phyloP scores from a whole-genome alignment of 176 grass and related monocot genomes.

The Carex pumila region DNA sequence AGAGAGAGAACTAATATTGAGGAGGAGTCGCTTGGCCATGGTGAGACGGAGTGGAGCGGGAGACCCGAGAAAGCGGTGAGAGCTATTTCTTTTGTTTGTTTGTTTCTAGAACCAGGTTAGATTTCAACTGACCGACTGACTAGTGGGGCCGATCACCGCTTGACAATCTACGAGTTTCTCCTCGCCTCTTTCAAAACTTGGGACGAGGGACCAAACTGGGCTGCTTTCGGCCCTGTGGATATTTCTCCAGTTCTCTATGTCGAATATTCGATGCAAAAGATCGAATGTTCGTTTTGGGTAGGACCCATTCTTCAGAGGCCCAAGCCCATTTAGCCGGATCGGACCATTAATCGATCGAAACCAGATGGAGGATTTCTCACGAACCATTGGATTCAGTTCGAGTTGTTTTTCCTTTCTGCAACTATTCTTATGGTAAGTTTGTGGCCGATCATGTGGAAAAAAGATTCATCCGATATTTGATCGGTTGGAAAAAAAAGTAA shows the following conservation, averaged over 20 bases:
- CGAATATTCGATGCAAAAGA: neutral
- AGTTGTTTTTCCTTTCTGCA: too few species aligned
- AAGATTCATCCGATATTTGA: too few species aligned
- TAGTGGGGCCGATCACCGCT: neutral
- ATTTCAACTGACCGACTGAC: neutral
- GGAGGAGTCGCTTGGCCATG: conserved; percentile 59
- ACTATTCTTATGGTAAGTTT: too few species aligned
- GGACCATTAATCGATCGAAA: too few species aligned
- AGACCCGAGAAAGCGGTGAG: neutral
- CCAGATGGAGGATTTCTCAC: too few species aligned
- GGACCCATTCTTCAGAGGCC: neutral
- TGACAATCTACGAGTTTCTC: neutral
- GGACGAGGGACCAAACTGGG: neutral
- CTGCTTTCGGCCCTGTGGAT: neutral
- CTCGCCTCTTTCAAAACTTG: neutral
- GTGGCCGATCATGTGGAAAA: too few species aligned
- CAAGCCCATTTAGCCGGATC: neutral
- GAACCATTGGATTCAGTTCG: too few species aligned
- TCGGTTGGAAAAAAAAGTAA: too few species aligned
- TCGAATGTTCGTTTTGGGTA: neutral
- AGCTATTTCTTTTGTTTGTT: neutral
- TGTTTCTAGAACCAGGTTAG: neutral
- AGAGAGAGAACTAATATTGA: conserved; percentile 29
- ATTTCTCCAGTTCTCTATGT: neutral
- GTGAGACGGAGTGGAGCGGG: neutral